A percentile compares a stretch with the other conserved stretches of the same genome.
phyloP scores from a whole-genome alignment of 2,329 filamentous ascomycete species.

The Apiospora hydei region DNA sequence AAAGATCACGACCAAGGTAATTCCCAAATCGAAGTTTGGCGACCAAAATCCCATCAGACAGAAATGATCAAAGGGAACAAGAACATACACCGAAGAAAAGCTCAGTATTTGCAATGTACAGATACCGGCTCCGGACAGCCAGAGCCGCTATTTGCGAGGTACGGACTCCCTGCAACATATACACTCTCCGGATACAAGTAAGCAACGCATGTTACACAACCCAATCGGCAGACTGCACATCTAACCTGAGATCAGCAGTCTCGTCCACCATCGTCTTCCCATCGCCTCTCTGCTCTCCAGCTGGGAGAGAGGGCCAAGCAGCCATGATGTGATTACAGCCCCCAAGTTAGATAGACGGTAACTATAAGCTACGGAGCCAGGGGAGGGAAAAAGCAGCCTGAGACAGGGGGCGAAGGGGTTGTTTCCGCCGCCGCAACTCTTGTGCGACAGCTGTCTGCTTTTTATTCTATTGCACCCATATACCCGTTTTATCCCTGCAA shows the following conservation, averaged over 20 bases:
- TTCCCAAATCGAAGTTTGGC: no score
- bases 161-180: background rate
- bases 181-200: background rate
- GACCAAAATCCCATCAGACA: no score
- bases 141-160: no score
- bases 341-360: background rate
- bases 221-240: no score
- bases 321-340: background rate
- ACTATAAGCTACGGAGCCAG: background rate
- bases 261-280: background rate
- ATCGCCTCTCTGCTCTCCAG: background rate
- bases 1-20: no score
- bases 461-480: no score
- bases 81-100: no score
- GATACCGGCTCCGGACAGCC: no score
- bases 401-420: background rate
- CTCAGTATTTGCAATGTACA: no score
- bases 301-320: background rate
- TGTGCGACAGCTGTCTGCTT: background rate
- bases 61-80: no score
- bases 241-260: background rate
- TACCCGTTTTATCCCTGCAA: background rate
- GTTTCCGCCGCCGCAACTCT: background rate
- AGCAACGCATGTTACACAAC: no score
- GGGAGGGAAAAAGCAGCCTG: background rate